Evolutionary conservation across 495 filamentous ascomycete species (phyloP).

Genomic region (Massariosphaeria phaeospora): DNA sequence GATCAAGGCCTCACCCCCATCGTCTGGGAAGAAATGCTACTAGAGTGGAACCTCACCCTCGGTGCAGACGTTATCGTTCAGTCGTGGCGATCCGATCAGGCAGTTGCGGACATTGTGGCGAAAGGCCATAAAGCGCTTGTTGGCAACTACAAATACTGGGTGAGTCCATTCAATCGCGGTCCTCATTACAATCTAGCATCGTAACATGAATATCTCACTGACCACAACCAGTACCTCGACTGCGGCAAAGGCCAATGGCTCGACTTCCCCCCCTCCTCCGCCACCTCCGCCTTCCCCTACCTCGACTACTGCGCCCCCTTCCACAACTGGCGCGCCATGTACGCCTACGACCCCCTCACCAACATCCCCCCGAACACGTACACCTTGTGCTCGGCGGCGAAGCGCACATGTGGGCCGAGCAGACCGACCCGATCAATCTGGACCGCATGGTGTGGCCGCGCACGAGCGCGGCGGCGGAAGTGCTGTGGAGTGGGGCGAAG

Average conservation of each 20-base stretch:
- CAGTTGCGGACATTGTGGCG: conserved; percentile 51
- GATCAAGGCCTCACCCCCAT: conserved; percentile 59
- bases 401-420: conserved; percentile 71
- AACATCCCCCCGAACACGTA: conserved; percentile 52
- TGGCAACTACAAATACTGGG: conserved; percentile 73
- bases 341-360: conserved; percentile 66
- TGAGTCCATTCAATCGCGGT: conserved; percentile 35
- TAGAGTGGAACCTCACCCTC: conserved; percentile 68
- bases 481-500: conserved; percentile 65
- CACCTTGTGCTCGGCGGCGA: conserved; percentile 72
- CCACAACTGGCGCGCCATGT: conserved; percentile 74
- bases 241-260: conserved; percentile 76
- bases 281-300: conserved; percentile 56
- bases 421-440: conserved; percentile 63
- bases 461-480: conserved; percentile 62
- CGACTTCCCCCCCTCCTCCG: conserved; percentile 50
- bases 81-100: conserved; percentile 59
- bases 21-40: conserved; percentile 78
- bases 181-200: not conserved
- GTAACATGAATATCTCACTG: not conserved
- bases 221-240: conserved; percentile 61
- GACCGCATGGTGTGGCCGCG: conserved; percentile 73
- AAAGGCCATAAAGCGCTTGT: conserved; percentile 63
- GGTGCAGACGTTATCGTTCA: conserved; percentile 63
- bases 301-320: conserved; percentile 68